Base-by-base conservation (phyloP, 768 basidiomycete genomes). In the Phlebiopsis flavidoalba region DNA sequence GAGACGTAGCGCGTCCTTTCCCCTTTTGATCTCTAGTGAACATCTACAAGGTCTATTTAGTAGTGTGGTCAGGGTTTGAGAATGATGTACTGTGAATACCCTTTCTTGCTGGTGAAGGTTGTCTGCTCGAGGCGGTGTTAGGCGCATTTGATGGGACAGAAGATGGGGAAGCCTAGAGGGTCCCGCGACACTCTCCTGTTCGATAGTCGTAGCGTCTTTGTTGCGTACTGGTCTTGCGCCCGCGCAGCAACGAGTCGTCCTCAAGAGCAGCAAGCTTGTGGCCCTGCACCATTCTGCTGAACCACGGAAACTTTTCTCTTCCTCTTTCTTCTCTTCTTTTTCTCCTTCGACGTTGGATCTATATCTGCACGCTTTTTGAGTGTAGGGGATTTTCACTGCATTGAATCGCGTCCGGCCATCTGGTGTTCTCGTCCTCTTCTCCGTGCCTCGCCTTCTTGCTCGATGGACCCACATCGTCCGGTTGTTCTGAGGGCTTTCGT, bases 291-390 rank as follows among this genome's bases (percentile, higher is more conserved):
- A 10, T 35, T 15, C 19, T 54, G 50, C 46, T 59, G 53, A 7
- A 69, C 62, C 11, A 71, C 50, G 22, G 71, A 63, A 14, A 60
- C 45, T 51, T 71, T 71, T 35, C 61, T 65, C 60, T 68, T 72
- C 62, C 63, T 70, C 66, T 66, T 67, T 21, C 63, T 66, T 40
- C 66, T 57, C 54, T 60, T 70, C 66, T 66, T 74, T 63, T 66
- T 70, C 35, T 69, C 68, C 24, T 55, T 58, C 33, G 54, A 63
- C 8, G 60, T n/a, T 31, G 1, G 40, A 6, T 1, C 8, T 35
- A 14, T 5, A 24, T 7, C 3, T 19, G 22, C 36, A 36, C 43
- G 31, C 12, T 53, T 17, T 19, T 22, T 3, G 24, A 37, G n/a
- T n/a, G n/a, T n/a, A n/a, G 31, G 58, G 37, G 19, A 36, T 31